phyloP scores from a whole-genome alignment of 2,329 filamentous ascomycete genomes.

The Aphanocladium album region DNA sequence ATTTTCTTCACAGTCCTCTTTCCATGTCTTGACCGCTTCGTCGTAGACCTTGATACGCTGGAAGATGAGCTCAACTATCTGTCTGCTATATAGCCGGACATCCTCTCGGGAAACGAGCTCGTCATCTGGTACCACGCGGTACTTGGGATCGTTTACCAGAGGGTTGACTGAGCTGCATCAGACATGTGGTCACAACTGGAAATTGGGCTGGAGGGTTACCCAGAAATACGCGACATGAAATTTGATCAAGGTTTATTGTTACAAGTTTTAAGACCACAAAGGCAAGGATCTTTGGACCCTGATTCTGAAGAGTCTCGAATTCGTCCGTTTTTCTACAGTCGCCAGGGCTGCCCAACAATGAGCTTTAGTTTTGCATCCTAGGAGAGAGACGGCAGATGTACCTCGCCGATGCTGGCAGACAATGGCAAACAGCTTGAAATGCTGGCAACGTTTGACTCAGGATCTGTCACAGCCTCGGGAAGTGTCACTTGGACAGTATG shows the following conservation, averaged over 20 bases:
- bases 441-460: constrained; percentile 9
- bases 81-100: background rate
- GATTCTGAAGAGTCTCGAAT: constrained; percentile 6
- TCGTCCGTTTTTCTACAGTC: constrained; percentile 3
- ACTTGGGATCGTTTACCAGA: background rate
- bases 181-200: background rate
- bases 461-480: constrained; percentile 7
- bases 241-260: background rate
- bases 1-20: background rate
- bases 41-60: constrained; percentile 2
- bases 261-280: constrained; percentile 5
- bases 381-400: background rate
- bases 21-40: background rate
- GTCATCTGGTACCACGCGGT: background rate
- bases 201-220: background rate
- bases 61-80: constrained; percentile 3
- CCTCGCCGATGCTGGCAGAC: constrained; percentile 7
- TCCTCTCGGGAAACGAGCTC: constrained; percentile 3
- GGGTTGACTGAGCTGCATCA: constrained; percentile 6
- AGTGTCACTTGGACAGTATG: background rate
- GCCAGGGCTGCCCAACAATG: background rate
- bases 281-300: constrained; percentile 8
- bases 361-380: background rate
- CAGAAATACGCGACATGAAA: constrained; percentile 3
- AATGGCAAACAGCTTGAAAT: constrained; percentile 5